Evolutionary conservation across 2,329 filamentous ascomycete genomes (phyloP), one percentile per base, ranked within the genome.

Genomic region (Aspergillus sp.): DNA sequence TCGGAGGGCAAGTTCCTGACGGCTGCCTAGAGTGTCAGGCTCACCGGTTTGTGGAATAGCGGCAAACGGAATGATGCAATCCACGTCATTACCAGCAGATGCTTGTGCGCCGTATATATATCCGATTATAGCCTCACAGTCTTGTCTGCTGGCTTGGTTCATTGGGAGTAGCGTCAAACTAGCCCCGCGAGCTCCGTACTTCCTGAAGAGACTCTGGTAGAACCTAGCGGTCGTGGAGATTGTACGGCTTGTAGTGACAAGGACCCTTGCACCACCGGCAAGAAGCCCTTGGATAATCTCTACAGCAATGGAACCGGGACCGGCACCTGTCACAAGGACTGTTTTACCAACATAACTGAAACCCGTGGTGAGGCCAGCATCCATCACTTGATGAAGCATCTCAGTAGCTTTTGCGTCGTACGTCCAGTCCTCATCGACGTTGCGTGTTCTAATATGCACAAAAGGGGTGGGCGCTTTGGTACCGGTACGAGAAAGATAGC

Each of bases 11-110:
- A 67, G 49, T 25, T 67, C 65, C 25, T 66, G 62, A 3, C 55
- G 57, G n/a, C 51, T 43, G 12, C 52, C 75, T 25, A 80, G 63
- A 3, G 62, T 63, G 23, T 78, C 75, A 2, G 79, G 67, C 19
- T 74, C 72, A 3, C 76, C 74, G 3, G 66, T 65, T 59, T 80
- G 76, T 0, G 73, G 62, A 12, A 80, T 68, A 1, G 79, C 79
- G 1, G 78, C 79, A 55, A 81, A 80, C 2, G 79, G 79, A 4
- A 81, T 64, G 10, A 80, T 61, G 57, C 67, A 69, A 61, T 81
- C 79, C 2, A 80, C 58, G 61, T 79, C 76, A 58, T 68, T 70
- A 5, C 67, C 72, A 0, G 54, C 50, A 13, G 65, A 60, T 39
- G 72, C 70, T 4, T 59, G 19, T 12, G 47, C 21, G 12, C 59